Evolutionary conservation across 1,284 basidiomycete species (phyloP).

Genomic region (Ustilago cynodontis): DNA sequence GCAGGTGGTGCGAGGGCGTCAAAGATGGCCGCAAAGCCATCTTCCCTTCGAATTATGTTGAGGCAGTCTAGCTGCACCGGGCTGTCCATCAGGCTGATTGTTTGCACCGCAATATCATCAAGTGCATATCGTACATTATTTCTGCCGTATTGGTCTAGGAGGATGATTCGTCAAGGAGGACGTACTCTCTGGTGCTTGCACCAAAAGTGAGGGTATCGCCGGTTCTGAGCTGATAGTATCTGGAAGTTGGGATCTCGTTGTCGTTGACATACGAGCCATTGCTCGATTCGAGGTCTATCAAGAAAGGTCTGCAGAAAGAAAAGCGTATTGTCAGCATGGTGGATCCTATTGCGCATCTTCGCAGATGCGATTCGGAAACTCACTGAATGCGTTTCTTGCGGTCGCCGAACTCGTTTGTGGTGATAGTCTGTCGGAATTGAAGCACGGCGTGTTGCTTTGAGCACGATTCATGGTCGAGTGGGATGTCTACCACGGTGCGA

Average conservation of each 20-base stretch:
- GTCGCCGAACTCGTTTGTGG: slow-evolving; percentile 88
- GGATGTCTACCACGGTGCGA: slow-evolving; percentile 78
- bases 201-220: slow-evolving; percentile 75
- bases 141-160: slow-evolving; percentile 5
- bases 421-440: slow-evolving; percentile 87
- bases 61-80: slow-evolving; percentile 6
- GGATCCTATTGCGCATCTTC: neutral
- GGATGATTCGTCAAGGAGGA: slow-evolving; percentile 59
- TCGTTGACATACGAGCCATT: slow-evolving; percentile 94
- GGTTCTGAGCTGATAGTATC: slow-evolving; percentile 89
- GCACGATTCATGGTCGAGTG: slow-evolving; percentile 92
- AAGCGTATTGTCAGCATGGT: neutral
- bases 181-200: slow-evolving; percentile 63
- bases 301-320: slow-evolving; percentile 67
- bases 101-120: neutral
- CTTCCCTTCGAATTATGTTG: slow-evolving; percentile 54
- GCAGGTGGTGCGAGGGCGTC: slow-evolving; percentile 49
- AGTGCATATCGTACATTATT: neutral
- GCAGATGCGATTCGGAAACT: neutral
- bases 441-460: slow-evolving; percentile 99
- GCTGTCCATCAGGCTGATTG: neutral
- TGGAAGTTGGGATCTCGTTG: slow-evolving; percentile 82
- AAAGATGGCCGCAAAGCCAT: slow-evolving; percentile 42
- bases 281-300: slow-evolving; percentile 95
- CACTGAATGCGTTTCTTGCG: slow-evolving; percentile 73